Evolutionary conservation across 306 rosid genomes (phyloP), one percentile per base, ranked within the genome.

Genomic region (Dalbergia cultrata): DNA sequence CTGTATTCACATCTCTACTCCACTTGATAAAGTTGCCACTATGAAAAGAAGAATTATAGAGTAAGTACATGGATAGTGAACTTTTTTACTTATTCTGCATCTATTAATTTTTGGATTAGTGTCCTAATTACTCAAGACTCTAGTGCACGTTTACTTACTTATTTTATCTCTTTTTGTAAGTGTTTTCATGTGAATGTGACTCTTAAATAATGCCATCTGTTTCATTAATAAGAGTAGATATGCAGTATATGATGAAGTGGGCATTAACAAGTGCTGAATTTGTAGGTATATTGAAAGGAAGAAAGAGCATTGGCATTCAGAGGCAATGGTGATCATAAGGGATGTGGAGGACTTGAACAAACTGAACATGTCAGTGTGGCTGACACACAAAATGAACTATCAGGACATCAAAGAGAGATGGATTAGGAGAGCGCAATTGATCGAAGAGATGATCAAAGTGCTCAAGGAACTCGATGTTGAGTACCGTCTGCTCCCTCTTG

Each of bases 261-360:
- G 39, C 39, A 35, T 35, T 35, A 4, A 3, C 13, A 6, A 11
- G 0, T 63, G 21, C 9, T 63, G 18, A 8, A 3, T 14, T 43
- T 80, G 39, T 35, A 35, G 96, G 78, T 89, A 68, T 52, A 59
- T 91, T 33, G 92, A 92, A 22, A 84, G 56, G 83, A 86, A 87
- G 84, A 89, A 83, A 74, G 97, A 90, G 77, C 94, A 92, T 34
- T 92, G 97, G 97, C 84, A 7, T 89, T 49, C 44, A 86, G 5
- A 54, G 80, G 58, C 75, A 86, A 1, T 26, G 78, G 39, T 35
- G 39, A 6, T 35, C 39, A 35, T 35, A 35, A 35, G 39, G 39
- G 39, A 92, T 1, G 58, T 89, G 14, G 94, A 84, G 13, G 85
- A 85, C 3, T 71, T 90, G 43, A 86, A 82, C 45, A 88, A 47